Percentiles rank a stretch among this genome's conserved stretches.
Evolutionary conservation across 805 yeast species (phyloP).

Genomic region (Blastobotrys parvus): DNA sequence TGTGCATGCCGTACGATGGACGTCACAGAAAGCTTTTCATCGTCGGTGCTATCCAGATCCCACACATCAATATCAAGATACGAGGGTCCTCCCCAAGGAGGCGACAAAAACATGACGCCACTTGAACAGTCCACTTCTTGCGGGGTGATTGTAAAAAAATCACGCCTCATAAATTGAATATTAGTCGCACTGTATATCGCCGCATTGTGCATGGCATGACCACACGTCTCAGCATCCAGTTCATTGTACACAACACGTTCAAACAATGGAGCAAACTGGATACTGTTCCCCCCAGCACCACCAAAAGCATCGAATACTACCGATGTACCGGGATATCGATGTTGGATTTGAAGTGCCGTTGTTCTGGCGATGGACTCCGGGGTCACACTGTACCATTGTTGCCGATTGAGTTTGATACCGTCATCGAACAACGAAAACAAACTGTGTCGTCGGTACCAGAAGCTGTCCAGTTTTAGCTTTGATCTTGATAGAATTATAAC

Average conservation of each 20-base stretch:
- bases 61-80: slow-evolving; percentile 29
- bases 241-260: slow-evolving; percentile 22
- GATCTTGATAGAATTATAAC: no score
- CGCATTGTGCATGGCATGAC: slow-evolving; percentile 44
- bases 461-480: slow-evolving; percentile 6
- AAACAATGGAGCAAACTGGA: slow-evolving; percentile 54
- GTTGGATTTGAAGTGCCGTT: slow-evolving; percentile 21
- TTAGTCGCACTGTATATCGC: slow-evolving; percentile 50
- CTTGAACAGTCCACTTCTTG: no score
- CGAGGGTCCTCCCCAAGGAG: slow-evolving; percentile 85
- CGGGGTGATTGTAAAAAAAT: slow-evolving; percentile 35
- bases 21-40: neutral
- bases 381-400: slow-evolving; percentile 83
- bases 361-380: slow-evolving; percentile 64
- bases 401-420: slow-evolving; percentile 61
- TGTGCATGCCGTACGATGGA: slow-evolving; percentile 8
- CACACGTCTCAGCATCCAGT: slow-evolving; percentile 13
- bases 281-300: slow-evolving; percentile 84
- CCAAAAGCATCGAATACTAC: slow-evolving; percentile 60
- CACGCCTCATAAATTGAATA: slow-evolving; percentile 40
- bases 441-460: slow-evolving; percentile 37
- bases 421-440: slow-evolving; percentile 58
- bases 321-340: slow-evolving; percentile 14
- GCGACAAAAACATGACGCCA: slow-evolving; percentile 60
- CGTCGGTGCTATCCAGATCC: slow-evolving; percentile 9